Evolutionary conservation across 106 monocot species (phyloP), one percentile per base, ranked within the genome.

Genomic region (Ottelia alismoides): DNA sequence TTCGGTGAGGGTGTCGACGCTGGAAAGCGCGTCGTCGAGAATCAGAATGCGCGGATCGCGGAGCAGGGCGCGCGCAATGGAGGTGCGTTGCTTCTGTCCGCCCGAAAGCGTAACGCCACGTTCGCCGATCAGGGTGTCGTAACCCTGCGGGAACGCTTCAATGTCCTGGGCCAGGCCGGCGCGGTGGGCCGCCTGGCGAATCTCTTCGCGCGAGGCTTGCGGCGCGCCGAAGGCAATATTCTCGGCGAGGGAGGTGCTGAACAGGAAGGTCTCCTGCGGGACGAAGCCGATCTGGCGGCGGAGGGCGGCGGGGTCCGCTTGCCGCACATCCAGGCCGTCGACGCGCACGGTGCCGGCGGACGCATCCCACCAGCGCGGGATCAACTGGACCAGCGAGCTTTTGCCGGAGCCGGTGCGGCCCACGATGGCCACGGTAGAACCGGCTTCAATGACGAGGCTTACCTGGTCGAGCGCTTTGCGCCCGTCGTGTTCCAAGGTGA

Each of bases 51-150:
- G 30, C 19, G 56, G 56, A 21, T 57, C 29, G 32, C 40, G 31
- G 20, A 57, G 56, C 11, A 57, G 31, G 19, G 56, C 56, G 32
- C 56, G 31, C 20, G 56, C 56, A 20, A 57, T 57, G 56, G 56
- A 30, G 3, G 40, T 16, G 22, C 56, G 14, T 22, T 57, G 56
- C 56, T n/a, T n/a, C n/a, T n/a, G n/a, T n/a, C n/a, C n/a, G n/a
- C n/a, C n/a, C n/a, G n/a, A n/a, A n/a, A n/a, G n/a, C n/a, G n/a
- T n/a, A n/a, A n/a, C n/a, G n/a, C n/a, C n/a, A n/a, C n/a, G n/a
- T n/a, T n/a, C n/a, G 3, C 56, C 56, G 9, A 57, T 35, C 56
- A 57, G 20, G 20, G 56, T 57, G 9, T 57, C 56, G n/a, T 32
- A 35, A 11, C 56, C 56, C 32, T 57, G 22, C n/a, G 56, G 56